Base-by-base conservation (phyloP, 2,329 filamentous ascomycete genomes). In the Venturia nashicola region DNA sequence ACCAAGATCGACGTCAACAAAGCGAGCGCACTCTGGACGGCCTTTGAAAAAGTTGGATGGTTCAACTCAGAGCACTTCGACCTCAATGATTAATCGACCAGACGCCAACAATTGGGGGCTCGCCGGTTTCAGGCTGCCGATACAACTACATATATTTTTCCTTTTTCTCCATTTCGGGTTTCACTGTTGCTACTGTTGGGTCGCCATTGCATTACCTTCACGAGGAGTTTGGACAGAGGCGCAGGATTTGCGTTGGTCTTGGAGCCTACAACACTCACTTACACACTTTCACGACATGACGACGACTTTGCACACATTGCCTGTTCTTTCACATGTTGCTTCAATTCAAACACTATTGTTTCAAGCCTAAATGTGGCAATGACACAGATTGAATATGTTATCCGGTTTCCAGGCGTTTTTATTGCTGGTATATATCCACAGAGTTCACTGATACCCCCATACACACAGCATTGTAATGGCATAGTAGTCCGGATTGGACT, bases 1-100 rank as follows among this genome's bases (percentile, higher is more conserved):
- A 96, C 91, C 82, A 95, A 95, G 79, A 96, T 97, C 67, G 93
- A 97, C 71, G 93, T 97, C 73, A 97, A 97, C 80, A 97, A 97
- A 79, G 91, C 92, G 3, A 95, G 90, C 68, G 93, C 93, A 75
- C 80, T 97, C 59, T 96, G 91, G 89, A 86, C 86, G 44, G 91
- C 91, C 6, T 97, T 90, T 72, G 89, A 96, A 61, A 87, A 86
- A 69, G 89, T 94, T 44, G 89, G 88, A 69, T 96, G 91, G 90
- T 85, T 96, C 67, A 80, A 88, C 51, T 75, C 75, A 11, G 74
- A 79, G 55, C 76, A 77, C 71, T 82, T 84, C 14, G 40, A 42
- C 40, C 40, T 42, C 66, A 16, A 42, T 5, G 40, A 42, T 2
- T 57, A 36, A 70, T 74, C 20, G 12, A 23, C 27, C 14, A 18